These are phyloP conservation scores for Trametes cingulata DNA, from an alignment of 768 basidiomycete species.

Conservation along the genomic window DNA sequence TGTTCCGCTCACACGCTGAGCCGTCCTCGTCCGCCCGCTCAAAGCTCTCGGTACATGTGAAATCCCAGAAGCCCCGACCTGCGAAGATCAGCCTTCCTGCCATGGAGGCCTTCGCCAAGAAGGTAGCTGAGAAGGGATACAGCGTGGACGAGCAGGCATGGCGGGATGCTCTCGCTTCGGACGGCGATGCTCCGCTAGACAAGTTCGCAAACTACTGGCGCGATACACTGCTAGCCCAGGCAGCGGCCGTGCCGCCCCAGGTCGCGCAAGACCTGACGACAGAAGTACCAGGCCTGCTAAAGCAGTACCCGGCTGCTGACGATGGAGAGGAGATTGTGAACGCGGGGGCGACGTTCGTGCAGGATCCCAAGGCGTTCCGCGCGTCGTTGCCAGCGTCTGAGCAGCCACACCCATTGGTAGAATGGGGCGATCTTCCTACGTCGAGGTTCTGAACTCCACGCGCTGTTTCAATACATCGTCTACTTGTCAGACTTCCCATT, in stretches of 20 bases:
- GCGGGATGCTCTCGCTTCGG: slow-evolving; percentile 50
- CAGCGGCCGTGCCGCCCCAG: slow-evolving; percentile 37
- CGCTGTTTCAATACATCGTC: not conserved
- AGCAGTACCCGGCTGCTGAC: slow-evolving; percentile 55
- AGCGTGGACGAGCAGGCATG: slow-evolving; percentile 51
- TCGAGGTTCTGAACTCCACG: slow-evolving; percentile 49
- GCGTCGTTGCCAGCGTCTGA: slow-evolving; percentile 52
- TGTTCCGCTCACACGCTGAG: slow-evolving; percentile 73
- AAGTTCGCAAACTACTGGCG: slow-evolving; percentile 71
- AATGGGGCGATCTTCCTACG: slow-evolving; percentile 72
- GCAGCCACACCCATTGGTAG: slow-evolving; percentile 65
- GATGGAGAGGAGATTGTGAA: slow-evolving; percentile 46
- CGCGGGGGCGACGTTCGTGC: slow-evolving; percentile 57
- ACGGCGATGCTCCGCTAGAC: slow-evolving; percentile 54
- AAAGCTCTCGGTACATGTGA: slow-evolving; percentile 84
- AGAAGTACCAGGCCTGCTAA: slow-evolving; percentile 57
- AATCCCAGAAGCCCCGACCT: slow-evolving; percentile 63
- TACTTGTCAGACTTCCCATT: no score
- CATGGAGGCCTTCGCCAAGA: slow-evolving; percentile 57
- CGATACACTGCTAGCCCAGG: slow-evolving; percentile 40
- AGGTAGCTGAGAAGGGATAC: slow-evolving; percentile 51
- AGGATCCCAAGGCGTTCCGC: slow-evolving; percentile 70
- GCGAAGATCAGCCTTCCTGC: slow-evolving; percentile 67
- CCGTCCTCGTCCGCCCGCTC: slow-evolving; percentile 67
- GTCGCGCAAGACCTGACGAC: slow-evolving; percentile 49